phyloP scores from a whole-genome alignment of 805 yeast species.

The Limtongia smithiae region DNA sequence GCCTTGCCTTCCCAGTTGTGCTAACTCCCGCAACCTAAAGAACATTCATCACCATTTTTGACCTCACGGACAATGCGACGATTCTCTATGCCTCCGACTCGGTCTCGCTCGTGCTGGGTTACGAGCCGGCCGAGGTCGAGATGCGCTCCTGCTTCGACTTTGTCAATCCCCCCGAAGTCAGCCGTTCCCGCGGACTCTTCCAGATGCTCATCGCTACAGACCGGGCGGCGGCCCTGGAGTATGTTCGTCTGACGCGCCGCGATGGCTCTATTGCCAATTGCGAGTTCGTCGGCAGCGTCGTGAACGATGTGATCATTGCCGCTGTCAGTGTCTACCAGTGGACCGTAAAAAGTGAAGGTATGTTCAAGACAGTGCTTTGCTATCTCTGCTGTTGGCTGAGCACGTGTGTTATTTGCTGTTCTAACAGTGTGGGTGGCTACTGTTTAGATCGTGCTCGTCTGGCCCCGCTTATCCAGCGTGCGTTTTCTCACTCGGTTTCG shows the following conservation, averaged over 20 bases:
- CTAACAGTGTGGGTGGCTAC: no score
- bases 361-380: no score
- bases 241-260: not conserved
- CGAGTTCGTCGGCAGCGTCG: constrained; percentile 14
- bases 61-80: constrained; percentile 2
- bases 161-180: constrained; percentile 10
- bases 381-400: no score
- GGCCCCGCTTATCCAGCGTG: constrained; percentile 3
- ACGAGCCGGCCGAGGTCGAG: constrained; percentile 8
- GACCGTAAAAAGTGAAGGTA: constrained; percentile 10
- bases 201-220: not conserved
- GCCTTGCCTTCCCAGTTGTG: not conserved
- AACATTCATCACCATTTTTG: constrained; percentile 13
- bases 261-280: constrained; percentile 5
- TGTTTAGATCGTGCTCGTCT: constrained; percentile 2
- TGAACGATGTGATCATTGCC: constrained; percentile 13
- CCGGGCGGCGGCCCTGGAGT: constrained; percentile 7
- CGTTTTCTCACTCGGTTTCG: constrained; percentile 1
- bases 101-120: constrained; percentile 9
- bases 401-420: no score
- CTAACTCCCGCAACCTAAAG: constrained; percentile 4
- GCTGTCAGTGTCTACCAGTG: constrained; percentile 4
- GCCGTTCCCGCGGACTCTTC: not conserved
- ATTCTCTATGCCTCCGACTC: constrained; percentile 15
- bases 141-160: constrained; percentile 4